Conservation (phyloP, 176 grass and related monocot genomes). For the Aegilops sharonensis region DNA sequence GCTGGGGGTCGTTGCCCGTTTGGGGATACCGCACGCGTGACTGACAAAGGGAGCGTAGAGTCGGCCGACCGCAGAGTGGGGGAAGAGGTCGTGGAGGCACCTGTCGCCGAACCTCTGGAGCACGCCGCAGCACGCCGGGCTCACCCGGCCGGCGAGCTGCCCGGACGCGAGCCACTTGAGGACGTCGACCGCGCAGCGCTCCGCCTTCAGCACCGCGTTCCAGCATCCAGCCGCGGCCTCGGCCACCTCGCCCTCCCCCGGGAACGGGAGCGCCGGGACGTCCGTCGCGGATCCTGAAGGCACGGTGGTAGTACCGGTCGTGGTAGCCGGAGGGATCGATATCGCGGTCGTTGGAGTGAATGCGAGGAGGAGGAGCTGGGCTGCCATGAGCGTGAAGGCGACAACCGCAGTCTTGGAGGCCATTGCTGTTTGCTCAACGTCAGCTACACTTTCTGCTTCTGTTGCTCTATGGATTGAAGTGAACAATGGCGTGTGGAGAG, state of each 20-base stretch:
- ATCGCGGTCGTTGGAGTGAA: background rate
- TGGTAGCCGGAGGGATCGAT: background rate
- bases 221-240: background rate
- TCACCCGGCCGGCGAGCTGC: background rate
- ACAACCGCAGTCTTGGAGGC: background rate
- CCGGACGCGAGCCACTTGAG: background rate
- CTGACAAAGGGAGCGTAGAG: background rate
- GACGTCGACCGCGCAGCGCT: slow-evolving; percentile 16
- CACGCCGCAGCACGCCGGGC: slow-evolving; percentile 16
- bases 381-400: background rate
- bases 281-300: background rate
- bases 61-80: slow-evolving; percentile 1
- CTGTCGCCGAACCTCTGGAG: background rate
- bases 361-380: background rate
- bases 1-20: background rate
- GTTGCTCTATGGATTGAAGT: background rate
- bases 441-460: background rate
- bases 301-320: background rate
- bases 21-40: slow-evolving; percentile 3
- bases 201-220: background rate
- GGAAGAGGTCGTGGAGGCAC: slow-evolving; percentile 18
- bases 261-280: background rate
- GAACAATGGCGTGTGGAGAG: slow-evolving; percentile 2
- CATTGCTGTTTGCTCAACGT: background rate
- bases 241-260: background rate